These are phyloP conservation scores for Talaromyces nanjingensis DNA, from an alignment of 495 filamentous ascomycete species.

Conservation along the genomic window DNA sequence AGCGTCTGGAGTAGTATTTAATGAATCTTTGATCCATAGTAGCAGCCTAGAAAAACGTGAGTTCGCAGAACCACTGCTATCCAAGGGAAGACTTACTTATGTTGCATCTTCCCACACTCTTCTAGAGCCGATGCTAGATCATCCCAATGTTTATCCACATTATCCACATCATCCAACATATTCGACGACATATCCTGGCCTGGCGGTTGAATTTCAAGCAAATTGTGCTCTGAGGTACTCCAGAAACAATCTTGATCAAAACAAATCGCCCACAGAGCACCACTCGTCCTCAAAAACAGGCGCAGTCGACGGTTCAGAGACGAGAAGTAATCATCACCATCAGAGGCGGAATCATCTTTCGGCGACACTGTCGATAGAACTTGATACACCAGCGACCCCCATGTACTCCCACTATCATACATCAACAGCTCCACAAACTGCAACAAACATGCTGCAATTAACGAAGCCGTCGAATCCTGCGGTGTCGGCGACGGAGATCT, in stretches of 20 bases:
- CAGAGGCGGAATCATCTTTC: neutral
- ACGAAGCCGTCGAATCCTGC: neutral
- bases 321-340: neutral
- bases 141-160: neutral
- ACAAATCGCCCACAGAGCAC: neutral
- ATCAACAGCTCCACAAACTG: neutral
- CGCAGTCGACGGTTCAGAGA: neutral
- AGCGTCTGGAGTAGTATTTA: neutral
- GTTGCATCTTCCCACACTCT: neutral
- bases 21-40: neutral
- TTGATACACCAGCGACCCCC: neutral
- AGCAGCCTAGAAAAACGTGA: neutral
- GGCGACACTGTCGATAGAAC: neutral
- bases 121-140: neutral
- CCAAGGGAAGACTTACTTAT: neutral
- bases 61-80: neutral
- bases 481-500: neutral
- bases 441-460: neutral
- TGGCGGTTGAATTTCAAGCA: neutral
- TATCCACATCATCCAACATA: neutral
- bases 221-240: neutral
- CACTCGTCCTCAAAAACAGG: neutral
- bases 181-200: neutral
- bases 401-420: neutral
- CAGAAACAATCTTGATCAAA: neutral